phyloP scores from a whole-genome alignment of 176 grass and related monocot species.

The Phyllostachys edulis region DNA sequence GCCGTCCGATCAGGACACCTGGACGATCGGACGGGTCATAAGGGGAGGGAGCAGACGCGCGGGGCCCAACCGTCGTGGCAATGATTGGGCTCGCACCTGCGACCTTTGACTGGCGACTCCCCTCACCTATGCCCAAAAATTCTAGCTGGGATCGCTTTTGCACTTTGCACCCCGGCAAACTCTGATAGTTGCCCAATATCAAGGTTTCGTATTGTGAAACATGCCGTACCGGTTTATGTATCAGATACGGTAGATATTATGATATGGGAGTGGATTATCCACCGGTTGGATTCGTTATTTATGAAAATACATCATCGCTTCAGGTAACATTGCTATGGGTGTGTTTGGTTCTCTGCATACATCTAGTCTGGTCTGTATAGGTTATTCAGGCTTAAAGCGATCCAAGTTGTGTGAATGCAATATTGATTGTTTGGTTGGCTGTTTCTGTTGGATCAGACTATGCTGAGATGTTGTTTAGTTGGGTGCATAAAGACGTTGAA shows the following conservation, averaged over 20 bases:
- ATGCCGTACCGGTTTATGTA: too few species aligned
- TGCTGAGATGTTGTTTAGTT: too few species aligned
- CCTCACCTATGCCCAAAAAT: constrained; percentile 8
- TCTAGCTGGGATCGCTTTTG: constrained; percentile 8
- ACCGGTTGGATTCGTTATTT: not conserved
- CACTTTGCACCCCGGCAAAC: not conserved
- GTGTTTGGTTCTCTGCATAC: too few species aligned
- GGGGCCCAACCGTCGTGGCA: constrained; percentile 20
- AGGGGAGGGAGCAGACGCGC: not conserved
- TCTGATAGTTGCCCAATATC: not conserved
- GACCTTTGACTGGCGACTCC: constrained; percentile 48
- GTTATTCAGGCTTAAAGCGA: too few species aligned
- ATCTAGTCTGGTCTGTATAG: too few species aligned
- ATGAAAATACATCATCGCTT: too few species aligned
- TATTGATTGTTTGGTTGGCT: too few species aligned
- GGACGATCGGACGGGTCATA: constrained; percentile 12
- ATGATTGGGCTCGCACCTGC: constrained; percentile 58
- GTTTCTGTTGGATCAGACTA: too few species aligned
- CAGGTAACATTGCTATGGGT: too few species aligned
- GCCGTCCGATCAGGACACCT: constrained; percentile 20
- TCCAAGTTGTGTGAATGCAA: too few species aligned
- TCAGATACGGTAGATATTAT: not conserved
- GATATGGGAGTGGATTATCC: not conserved
- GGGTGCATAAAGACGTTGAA: too few species aligned
- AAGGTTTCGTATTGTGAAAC: too few species aligned